Percentiles rank a stretch among this genome's conserved stretches.
phyloP scores from a whole-genome alignment of 257 asterid genomes.

The Schizonepeta tenuifolia region DNA sequence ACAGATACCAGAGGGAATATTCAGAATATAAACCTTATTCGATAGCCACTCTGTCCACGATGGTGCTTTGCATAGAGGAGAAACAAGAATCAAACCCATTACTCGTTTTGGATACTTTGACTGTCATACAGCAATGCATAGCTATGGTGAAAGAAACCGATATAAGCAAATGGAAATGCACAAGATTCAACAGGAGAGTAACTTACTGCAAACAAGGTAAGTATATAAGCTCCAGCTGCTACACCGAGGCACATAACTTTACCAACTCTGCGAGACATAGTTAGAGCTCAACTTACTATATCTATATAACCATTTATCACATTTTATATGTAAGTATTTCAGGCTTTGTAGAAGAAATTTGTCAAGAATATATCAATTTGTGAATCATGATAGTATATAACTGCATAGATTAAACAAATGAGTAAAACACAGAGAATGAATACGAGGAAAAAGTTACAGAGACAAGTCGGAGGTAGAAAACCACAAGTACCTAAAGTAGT shows the following conservation, averaged over 20 bases:
- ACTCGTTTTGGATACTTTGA: conserved; percentile 69
- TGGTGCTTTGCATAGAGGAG: conserved; percentile 93
- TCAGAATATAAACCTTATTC: conserved; percentile 65
- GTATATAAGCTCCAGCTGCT: conserved; percentile 93
- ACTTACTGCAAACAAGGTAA: conserved; percentile 90
- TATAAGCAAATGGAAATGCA: conserved; percentile 28
- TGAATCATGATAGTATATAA: conserved; percentile 8
- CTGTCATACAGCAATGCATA: conserved; percentile 48
- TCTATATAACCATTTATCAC: background rate
- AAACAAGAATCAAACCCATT: conserved; percentile 88
- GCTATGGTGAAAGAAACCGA: conserved; percentile 27
- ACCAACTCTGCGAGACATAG: conserved; percentile 61
- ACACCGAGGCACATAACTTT: conserved; percentile 92
- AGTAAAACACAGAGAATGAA: conserved; percentile 3
- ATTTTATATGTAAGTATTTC: background rate
- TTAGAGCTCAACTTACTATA: conserved; percentile 17
- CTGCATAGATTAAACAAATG: background rate
- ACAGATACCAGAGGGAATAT: conserved; percentile 9
- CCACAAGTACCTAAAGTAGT: conserved; percentile 66
- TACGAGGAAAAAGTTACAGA: background rate
- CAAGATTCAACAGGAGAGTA: background rate
- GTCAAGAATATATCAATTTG: conserved; percentile 6
- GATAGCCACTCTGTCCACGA: conserved; percentile 97
- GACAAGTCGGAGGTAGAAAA: background rate
- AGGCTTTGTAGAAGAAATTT: background rate